Percentiles rank a stretch among this genome's conserved stretches.
phyloP scores from a whole-genome alignment of 805 yeast species.

The Wickerhamomyces canadensis region DNA sequence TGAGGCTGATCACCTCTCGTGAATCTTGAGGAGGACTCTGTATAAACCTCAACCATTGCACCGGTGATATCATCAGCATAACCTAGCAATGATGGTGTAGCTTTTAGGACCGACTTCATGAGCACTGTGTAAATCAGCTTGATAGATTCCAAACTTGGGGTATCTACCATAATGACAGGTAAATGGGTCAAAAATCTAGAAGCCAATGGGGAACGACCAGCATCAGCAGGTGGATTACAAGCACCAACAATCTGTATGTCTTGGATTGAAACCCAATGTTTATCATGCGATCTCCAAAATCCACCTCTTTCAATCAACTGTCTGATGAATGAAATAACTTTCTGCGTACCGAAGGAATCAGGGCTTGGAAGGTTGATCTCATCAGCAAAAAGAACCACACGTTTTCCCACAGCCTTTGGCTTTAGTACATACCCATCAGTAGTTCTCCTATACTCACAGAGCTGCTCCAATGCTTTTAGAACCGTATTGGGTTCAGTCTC shows the following conservation, averaged over 20 bases:
- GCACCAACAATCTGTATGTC: constrained; percentile 89
- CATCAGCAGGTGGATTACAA: constrained; percentile 83
- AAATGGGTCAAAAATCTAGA: constrained; percentile 63
- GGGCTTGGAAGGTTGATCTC: constrained; percentile 78
- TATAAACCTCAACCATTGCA: constrained; percentile 65
- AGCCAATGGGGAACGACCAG: constrained; percentile 59
- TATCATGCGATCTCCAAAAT: constrained; percentile 61
- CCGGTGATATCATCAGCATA: constrained; percentile 45
- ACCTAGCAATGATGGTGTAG: constrained; percentile 55
- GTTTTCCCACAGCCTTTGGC: constrained; percentile 57
- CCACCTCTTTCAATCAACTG: constrained; percentile 71
- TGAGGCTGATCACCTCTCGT: constrained; percentile 39
- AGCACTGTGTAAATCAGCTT: constrained; percentile 62
- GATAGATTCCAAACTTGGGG: constrained; percentile 64
- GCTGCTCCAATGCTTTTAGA: constrained; percentile 62
- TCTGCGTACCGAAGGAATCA: constrained; percentile 72
- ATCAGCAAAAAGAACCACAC: constrained; percentile 85
- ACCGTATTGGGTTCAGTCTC: constrained; percentile 63
- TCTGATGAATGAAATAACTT: constrained; percentile 64
- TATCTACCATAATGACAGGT: constrained; percentile 65
- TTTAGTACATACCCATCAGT: constrained; percentile 46
- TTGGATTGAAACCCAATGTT: constrained; percentile 59
- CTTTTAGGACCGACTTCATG: constrained; percentile 47
- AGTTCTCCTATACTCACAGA: constrained; percentile 54
- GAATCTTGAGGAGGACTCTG: constrained; percentile 36